Percentiles rank a stretch among this genome's conserved stretches.
phyloP scores from a whole-genome alignment of 2,329 filamentous ascomycete genomes.

The Scorias spongiosa region DNA sequence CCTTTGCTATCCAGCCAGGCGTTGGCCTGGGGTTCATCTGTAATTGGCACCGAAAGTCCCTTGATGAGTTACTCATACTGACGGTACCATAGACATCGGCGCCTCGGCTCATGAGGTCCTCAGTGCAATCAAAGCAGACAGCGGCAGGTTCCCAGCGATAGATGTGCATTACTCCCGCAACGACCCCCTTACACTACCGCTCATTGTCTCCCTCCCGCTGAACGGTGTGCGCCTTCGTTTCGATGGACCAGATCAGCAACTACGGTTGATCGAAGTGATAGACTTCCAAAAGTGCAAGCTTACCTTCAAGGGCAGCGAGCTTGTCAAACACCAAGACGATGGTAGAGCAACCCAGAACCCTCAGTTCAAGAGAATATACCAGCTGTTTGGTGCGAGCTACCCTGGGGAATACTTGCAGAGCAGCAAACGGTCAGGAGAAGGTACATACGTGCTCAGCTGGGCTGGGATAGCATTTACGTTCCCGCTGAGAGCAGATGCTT shows the following conservation, averaged over 20 bases:
- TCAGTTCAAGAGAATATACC: conserved; percentile 46
- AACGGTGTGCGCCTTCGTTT: conserved; percentile 88
- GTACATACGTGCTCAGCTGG: conserved; percentile 83
- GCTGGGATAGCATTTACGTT: conserved; percentile 91
- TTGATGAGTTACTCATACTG: neutral
- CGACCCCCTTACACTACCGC: conserved; percentile 57
- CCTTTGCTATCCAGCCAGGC: conserved; percentile 1
- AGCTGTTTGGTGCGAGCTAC: conserved; percentile 87
- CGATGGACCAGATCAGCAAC: conserved; percentile 79
- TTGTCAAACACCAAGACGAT: conserved; percentile 48
- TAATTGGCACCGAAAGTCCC: neutral
- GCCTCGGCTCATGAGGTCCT: conserved; percentile 83
- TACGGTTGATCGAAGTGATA: conserved; percentile 78
- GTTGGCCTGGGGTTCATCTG: neutral
- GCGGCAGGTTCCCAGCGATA: conserved; percentile 66
- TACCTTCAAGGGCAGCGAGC: conserved; percentile 65
- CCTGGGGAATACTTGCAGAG: conserved; percentile 70
- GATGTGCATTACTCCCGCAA: conserved; percentile 68
- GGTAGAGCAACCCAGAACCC: conserved; percentile 9
- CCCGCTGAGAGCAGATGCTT: conserved; percentile 56
- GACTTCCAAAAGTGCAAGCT: conserved; percentile 80
- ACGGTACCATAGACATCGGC: conserved; percentile 51
- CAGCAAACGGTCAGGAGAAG: conserved; percentile 36
- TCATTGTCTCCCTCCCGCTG: conserved; percentile 59
- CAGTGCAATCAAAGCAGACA: conserved; percentile 75